Percentiles rank a stretch among this genome's conserved stretches.
Conservation (phyloP, 2,329 filamentous ascomycete genomes). For the Venturia pyrina region DNA sequence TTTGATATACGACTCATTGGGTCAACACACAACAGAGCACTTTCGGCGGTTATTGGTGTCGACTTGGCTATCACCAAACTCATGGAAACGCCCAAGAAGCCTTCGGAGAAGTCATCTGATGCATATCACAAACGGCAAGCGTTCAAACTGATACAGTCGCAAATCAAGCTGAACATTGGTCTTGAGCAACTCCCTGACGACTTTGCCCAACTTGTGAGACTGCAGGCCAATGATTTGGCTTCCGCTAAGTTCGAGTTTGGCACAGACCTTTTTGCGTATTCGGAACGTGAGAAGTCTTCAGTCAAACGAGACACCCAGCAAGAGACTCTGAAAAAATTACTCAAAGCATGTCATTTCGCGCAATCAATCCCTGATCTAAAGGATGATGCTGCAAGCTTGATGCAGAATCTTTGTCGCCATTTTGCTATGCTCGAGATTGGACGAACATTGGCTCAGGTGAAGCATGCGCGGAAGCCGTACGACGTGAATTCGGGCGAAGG, state of each 20-base stretch:
- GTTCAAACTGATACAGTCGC: constrained; percentile 74
- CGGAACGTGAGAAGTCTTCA: constrained; percentile 73
- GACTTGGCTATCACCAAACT: constrained; percentile 84
- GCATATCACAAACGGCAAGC: constrained; percentile 89
- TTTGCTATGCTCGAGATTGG: constrained; percentile 87
- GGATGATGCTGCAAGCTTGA: constrained; percentile 61
- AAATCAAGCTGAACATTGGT: constrained; percentile 84
- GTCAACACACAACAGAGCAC: constrained; percentile 77
- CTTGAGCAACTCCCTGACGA: constrained; percentile 84
- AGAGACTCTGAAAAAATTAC: constrained; percentile 66
- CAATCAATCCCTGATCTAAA: constrained; percentile 74
- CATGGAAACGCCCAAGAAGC: constrained; percentile 62
- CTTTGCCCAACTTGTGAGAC: constrained; percentile 68
- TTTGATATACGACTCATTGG: constrained; percentile 85
- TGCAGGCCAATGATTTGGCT: constrained; percentile 80
- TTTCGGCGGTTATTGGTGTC: constrained; percentile 76
- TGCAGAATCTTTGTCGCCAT: constrained; percentile 76
- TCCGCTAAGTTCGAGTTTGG: constrained; percentile 62
- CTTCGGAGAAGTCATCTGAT: constrained; percentile 54
- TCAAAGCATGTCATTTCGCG: constrained; percentile 83
- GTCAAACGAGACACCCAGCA: constrained; percentile 82
- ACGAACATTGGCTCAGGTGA: constrained; percentile 68
- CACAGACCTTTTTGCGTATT: constrained; percentile 59
- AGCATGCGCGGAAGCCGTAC: constrained; percentile 68
- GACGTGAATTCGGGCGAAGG: constrained; percentile 81